Conservation (phyloP, 148 eudicot species). For the Rhododendron ovatum region DNA sequence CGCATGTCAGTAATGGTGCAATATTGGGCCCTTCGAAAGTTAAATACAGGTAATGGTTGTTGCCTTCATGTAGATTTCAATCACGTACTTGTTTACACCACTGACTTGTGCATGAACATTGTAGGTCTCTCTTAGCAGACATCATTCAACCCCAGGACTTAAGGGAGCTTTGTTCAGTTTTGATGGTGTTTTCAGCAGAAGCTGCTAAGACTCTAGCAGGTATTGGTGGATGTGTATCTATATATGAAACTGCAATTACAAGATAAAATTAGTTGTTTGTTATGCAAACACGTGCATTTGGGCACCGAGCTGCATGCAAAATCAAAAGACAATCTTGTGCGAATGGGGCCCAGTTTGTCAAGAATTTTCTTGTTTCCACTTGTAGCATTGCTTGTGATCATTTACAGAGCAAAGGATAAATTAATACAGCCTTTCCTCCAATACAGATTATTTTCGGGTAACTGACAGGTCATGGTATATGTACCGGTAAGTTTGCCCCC, state of each 20-base stretch:
- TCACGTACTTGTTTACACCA: constrained; percentile 9
- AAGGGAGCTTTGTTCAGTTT: constrained; percentile 84
- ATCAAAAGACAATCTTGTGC: neutral
- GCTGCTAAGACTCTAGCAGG: constrained; percentile 82
- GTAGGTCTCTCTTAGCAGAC: constrained; percentile 87
- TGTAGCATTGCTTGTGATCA: constrained; percentile 1
- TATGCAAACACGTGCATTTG: neutral
- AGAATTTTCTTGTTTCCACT: neutral
- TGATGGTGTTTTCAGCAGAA: constrained; percentile 78
- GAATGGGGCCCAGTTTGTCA: neutral
- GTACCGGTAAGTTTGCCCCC: neutral
- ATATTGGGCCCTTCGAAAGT: constrained; percentile 56
- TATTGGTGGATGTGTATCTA: constrained; percentile 14
- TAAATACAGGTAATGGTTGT: constrained; percentile 63
- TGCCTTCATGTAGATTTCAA: neutral
- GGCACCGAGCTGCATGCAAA: neutral
- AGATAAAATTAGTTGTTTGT: neutral
- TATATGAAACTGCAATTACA: neutral
- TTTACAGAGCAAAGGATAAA: neutral
- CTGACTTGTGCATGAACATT: constrained; percentile 22
- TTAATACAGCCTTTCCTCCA: neutral
- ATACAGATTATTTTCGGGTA: neutral
- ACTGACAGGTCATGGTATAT: neutral
- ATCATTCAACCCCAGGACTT: constrained; percentile 80
- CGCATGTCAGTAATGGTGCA: constrained; percentile 36